Evolutionary conservation across 257 asterid genomes (phyloP).

Genomic region (Linderniella brevidens): DNA sequence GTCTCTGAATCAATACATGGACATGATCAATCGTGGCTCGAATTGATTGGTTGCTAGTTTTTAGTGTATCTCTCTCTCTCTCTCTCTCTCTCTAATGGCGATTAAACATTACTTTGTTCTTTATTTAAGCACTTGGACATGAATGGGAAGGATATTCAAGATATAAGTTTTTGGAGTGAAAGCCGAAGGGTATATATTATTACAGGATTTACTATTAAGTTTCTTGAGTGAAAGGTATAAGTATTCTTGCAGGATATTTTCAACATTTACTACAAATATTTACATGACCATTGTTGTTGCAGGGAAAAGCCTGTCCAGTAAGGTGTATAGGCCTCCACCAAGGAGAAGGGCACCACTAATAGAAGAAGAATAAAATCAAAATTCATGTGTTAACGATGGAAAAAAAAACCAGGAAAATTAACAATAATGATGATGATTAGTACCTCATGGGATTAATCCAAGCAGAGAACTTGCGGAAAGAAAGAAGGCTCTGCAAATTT

Average conservation of each 20-base stretch:
- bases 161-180: too few species aligned
- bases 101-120: too few species aligned
- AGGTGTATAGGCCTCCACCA: slow-evolving; percentile 76
- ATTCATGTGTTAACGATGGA: background rate
- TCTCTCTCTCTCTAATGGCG: too few species aligned
- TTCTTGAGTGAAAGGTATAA: too few species aligned
- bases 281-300: slow-evolving; percentile 66
- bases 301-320: slow-evolving; percentile 75
- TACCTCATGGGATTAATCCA: slow-evolving; percentile 92
- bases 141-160: too few species aligned
- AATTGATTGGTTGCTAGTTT: slow-evolving; percentile 9
- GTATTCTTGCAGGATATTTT: too few species aligned
- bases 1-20: slow-evolving; percentile 35
- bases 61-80: background rate
- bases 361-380: slow-evolving; percentile 4
- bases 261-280: too few species aligned
- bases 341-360: slow-evolving; percentile 78
- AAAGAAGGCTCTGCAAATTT: slow-evolving; percentile 64
- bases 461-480: slow-evolving; percentile 89
- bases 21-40: slow-evolving; percentile 38
- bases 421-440: too few species aligned
- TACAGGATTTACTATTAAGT: too few species aligned
- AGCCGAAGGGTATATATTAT: too few species aligned
- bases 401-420: background rate
- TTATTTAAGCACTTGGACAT: too few species aligned